Evolutionary conservation across 805 yeast genomes (phyloP).

Genomic region (Metschnikowia picachoensis): DNA sequence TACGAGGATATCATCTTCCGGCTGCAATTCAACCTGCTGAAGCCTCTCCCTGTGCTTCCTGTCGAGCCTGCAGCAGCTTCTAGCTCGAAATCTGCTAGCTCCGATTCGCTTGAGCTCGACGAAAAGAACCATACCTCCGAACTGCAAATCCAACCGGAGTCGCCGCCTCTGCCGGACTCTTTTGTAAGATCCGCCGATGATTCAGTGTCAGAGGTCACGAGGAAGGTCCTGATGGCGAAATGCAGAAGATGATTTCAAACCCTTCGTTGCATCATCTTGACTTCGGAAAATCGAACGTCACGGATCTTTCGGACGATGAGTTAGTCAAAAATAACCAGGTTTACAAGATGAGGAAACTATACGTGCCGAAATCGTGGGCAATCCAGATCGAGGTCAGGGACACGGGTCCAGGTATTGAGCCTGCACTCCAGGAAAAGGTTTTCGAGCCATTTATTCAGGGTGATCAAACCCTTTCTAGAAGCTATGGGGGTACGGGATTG

Average conservation of each 20-base stretch:
- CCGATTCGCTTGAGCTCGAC: not conserved
- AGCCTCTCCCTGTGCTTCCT: conserved; percentile 15
- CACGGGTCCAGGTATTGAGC: conserved; percentile 93
- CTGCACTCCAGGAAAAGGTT: conserved; percentile 72
- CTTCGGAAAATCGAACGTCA: conserved; percentile 1
- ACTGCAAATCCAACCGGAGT: not conserved
- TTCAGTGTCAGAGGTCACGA: not conserved
- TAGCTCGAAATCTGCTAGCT: not conserved
- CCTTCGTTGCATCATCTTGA: conserved; percentile 3
- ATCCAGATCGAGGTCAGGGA: conserved; percentile 74
- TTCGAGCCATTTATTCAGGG: conserved; percentile 98
- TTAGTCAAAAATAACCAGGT: conserved; percentile 34
- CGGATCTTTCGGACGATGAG: conserved; percentile 22
- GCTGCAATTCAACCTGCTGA: conserved; percentile 29
- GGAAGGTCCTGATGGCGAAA: not conserved
- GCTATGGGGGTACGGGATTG: conserved; percentile 93
- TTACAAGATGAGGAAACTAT: conserved; percentile 32
- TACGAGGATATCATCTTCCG: conserved; percentile 36
- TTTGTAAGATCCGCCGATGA: not conserved
- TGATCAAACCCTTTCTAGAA: conserved; percentile 86
- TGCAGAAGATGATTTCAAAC: not conserved
- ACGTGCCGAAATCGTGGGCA: conserved; percentile 48
- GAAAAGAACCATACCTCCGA: not conserved
- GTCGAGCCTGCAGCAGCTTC: not conserved
- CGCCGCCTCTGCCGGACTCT: conserved; percentile 4